Evolutionary conservation across 192 early-diverging fungal genomes (phyloP), one percentile per base, ranked within the genome.

Genomic region (Umbelopsis sp.): DNA sequence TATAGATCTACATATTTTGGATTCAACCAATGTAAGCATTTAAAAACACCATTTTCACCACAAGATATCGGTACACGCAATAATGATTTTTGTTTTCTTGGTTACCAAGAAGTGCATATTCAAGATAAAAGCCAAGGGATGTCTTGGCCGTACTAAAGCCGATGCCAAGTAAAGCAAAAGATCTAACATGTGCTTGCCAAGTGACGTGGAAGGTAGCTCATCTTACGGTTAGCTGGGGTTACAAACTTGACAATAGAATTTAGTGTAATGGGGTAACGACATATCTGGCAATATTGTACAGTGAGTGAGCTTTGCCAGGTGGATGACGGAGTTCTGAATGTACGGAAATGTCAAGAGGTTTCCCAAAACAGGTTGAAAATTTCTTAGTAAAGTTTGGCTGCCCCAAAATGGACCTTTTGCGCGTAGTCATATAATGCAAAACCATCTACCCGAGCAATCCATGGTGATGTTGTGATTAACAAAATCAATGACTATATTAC

Each of bases 121-220:
- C 37, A 41, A 41, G 37, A 41, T 1, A 30, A 30, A 3, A 49
- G 48, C 48, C 48, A 49, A 49, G 48, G 48, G 48, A 20, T 49
- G 5, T 49, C 48, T 49, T 49, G 48, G 48, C 48, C 48, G 48
- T 49, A 16, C 15, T 49, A 16, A 16, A 49, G 12, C 18, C 1
- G 15, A 16, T 49, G 48, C 48, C 48, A 49, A 49, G 48, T 49
- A 49, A 49, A 16, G 12, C 27, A 18, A 20, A 13, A 16, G 18
- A 49, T 49, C 48, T 49, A 49, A 49, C 48, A 49, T 49, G 48
- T 49, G 48, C 18, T 49, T 49, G 48, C 48, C 48, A 49, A 49
- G 48, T 49, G 37, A 41, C 37, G 37, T 41, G 5, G 5, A 41
- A 41, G 2, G 6, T 41, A 41, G 37, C 37, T 41, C 5, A 41